Evolutionary conservation across 768 basidiomycete species (phyloP).

Genomic region (Kwoniella dendrophila): DNA sequence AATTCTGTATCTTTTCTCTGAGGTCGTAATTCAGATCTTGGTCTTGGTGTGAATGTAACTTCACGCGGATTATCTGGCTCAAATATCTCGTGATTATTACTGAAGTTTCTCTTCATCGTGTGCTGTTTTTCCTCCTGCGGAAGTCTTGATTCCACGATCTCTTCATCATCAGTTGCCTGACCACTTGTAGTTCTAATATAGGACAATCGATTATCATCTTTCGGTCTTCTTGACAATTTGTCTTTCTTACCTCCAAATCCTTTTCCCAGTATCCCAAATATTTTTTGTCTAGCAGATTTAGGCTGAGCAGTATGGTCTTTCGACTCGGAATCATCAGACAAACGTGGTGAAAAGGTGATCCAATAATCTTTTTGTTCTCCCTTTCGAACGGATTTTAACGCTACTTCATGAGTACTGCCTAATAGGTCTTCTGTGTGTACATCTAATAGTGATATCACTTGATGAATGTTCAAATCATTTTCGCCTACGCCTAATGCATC

Average conservation of each 20-base stretch:
- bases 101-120: too few relatives aligned
- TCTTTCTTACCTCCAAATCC: too few relatives aligned
- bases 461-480: not conserved
- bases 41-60: too few relatives aligned
- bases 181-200: too few relatives aligned
- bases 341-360: conserved; percentile 6
- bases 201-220: too few relatives aligned
- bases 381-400: conserved; percentile 5
- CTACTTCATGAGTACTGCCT: not conserved
- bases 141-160: too few relatives aligned
- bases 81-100: too few relatives aligned
- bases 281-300: conserved; percentile 2
- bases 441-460: not conserved
- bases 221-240: too few relatives aligned
- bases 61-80: too few relatives aligned
- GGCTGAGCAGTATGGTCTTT: not conserved
- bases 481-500: not conserved
- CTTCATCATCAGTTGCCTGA: too few relatives aligned
- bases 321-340: not conserved
- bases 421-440: conserved; percentile 4
- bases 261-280: conserved; percentile 1
- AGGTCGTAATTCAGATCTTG: too few relatives aligned
- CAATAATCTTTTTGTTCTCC: conserved; percentile 15
- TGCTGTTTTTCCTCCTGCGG: too few relatives aligned
- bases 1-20: conserved; percentile 11